phyloP scores from a whole-genome alignment of 768 basidiomycete species.

The Lyophyllum decastes region DNA sequence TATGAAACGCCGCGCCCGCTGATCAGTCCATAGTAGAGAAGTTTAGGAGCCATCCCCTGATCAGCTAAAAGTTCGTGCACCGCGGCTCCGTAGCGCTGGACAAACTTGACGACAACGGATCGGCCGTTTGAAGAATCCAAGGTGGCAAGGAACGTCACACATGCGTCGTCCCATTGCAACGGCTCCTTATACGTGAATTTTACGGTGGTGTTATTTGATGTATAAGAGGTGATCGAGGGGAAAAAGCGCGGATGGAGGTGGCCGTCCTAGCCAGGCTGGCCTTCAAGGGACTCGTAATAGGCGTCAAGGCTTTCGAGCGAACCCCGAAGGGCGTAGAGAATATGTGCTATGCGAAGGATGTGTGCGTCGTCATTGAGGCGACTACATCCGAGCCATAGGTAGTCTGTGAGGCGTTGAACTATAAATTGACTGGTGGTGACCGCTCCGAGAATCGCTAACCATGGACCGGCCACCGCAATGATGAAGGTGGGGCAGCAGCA shows the following conservation, averaged over 20 bases:
- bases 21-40: constrained; percentile 22
- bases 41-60: constrained; percentile 19
- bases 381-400: constrained; percentile 27
- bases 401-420: constrained; percentile 35
- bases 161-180: neutral
- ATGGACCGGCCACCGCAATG: constrained; percentile 31
- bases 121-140: constrained; percentile 1
- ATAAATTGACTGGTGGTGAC: constrained; percentile 25
- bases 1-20: constrained; percentile 1
- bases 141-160: constrained; percentile 7
- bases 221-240: constrained; percentile 18
- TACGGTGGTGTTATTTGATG: neutral
- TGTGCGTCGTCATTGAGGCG: constrained; percentile 20
- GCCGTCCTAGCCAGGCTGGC: neutral
- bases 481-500: constrained; percentile 34
- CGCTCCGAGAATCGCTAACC: constrained; percentile 33
- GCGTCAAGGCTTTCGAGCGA: constrained; percentile 10
- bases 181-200: constrained; percentile 3
- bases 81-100: constrained; percentile 21
- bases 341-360: constrained; percentile 15
- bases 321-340: constrained; percentile 25
- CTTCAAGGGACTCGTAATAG: constrained; percentile 22
- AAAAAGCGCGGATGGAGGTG: constrained; percentile 20
- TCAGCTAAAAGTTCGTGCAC: constrained; percentile 26
- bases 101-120: constrained; percentile 8